These are phyloP conservation scores for Melanomma pulvis-pyrius DNA, from an alignment of 495 filamentous ascomycete species.

Conservation along the genomic window DNA sequence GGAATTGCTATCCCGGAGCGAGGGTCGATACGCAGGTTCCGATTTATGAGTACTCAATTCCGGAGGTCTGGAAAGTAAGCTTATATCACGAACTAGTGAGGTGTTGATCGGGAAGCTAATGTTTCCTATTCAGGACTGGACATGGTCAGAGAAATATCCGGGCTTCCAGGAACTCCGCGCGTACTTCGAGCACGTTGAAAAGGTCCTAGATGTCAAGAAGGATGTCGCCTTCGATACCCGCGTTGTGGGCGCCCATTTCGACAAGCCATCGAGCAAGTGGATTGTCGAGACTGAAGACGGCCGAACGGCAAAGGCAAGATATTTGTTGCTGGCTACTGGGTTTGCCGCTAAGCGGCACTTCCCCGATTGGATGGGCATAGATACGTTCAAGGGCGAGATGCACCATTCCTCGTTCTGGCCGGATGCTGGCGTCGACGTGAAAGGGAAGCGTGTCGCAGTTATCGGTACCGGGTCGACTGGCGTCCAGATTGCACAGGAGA, in stretches of 20 bases:
- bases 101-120: not conserved
- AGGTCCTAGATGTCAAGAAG: constrained; percentile 48
- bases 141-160: constrained; percentile 51
- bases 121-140: constrained; percentile 44
- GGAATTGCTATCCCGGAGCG: constrained; percentile 52
- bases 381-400: constrained; percentile 50
- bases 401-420: constrained; percentile 61
- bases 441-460: constrained; percentile 58
- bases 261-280: constrained; percentile 46
- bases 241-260: constrained; percentile 47
- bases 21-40: constrained; percentile 49
- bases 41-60: constrained; percentile 48
- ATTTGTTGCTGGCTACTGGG: constrained; percentile 47
- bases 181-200: constrained; percentile 53
- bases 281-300: constrained; percentile 44
- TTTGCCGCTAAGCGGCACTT: constrained; percentile 47
- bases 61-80: constrained; percentile 47
- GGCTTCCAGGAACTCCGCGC: constrained; percentile 45
- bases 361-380: constrained; percentile 45
- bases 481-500: constrained; percentile 54
- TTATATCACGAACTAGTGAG: not conserved
- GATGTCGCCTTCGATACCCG: constrained; percentile 49
- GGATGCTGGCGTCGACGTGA: constrained; percentile 50
- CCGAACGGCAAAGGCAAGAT: constrained; percentile 35
- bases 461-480: constrained; percentile 62